Evolutionary conservation across 2,329 filamentous ascomycete genomes (phyloP).

Genomic region (Fusarium compactum): DNA sequence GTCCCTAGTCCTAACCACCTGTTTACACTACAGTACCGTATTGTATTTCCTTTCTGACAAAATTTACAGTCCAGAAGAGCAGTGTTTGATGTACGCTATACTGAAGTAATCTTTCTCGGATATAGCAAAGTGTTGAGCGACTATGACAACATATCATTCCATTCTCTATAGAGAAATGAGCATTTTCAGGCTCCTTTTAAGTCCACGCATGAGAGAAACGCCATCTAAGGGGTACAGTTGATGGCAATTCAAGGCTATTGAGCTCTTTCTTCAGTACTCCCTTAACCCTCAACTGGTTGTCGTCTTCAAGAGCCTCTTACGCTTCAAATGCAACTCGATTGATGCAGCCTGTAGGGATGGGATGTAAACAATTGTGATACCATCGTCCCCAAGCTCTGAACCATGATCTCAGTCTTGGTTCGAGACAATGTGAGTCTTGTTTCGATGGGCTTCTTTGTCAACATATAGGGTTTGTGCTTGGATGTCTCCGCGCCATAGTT

Average conservation of each 20-base stretch:
- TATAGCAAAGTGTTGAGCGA: too few species aligned
- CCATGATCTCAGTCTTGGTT: background rate
- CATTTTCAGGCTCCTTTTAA: background rate
- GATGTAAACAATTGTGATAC: too few species aligned
- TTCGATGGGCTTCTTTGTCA: background rate
- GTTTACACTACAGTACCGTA: too few species aligned
- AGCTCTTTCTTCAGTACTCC: background rate
- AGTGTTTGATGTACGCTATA: too few species aligned
- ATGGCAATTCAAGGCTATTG: background rate
- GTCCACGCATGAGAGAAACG: background rate
- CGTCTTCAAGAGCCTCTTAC: background rate
- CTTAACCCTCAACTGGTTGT: accelerated
- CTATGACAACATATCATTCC: too few species aligned
- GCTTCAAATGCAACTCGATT: too few species aligned
- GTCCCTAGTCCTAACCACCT: too few species aligned
- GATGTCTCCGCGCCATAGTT: too few species aligned
- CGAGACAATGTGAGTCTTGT: background rate
- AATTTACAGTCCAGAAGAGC: too few species aligned
- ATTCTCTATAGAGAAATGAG: background rate
- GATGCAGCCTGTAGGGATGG: too few species aligned
- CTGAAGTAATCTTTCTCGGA: too few species aligned
- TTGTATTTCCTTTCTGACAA: too few species aligned
- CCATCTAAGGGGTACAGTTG: background rate
- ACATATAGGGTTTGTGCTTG: background rate
- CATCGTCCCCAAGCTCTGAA: background rate